Evolutionary conservation across 2,329 filamentous ascomycete species (phyloP), one percentile per base, ranked within the genome.

Genomic region (Colletotrichum tamarilloi): DNA sequence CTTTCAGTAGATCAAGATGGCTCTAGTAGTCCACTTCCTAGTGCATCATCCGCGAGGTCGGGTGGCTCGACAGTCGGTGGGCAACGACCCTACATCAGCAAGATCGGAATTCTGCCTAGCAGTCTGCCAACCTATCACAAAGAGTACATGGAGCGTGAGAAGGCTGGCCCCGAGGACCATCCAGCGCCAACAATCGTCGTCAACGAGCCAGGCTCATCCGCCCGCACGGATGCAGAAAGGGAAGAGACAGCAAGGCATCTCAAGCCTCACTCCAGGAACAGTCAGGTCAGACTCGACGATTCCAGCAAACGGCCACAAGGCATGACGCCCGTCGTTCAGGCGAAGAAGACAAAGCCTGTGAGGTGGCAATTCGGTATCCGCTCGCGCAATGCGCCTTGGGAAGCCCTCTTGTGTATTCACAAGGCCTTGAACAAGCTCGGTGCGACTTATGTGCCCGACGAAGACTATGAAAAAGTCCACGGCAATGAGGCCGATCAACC

Each of bases 351-450:
- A 5, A 95, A 94, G 79, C 93, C 93, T 1, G 94, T 95, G 19
- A 94, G 96, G 76, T 99, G 97, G 97, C 97, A 99, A 81, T 99
- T 99, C 80, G 97, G 97, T 69, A 99, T 99, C 74, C 91, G 97
- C 49, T 98, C 95, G 58, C 92, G 97, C 62, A 99, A 98, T 79
- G 93, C 95, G 68, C 97, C 97, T 0, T 95, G 95, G 78, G 97
- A 99, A 82, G 97, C 97, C 0, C 93, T 99, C 82, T 86, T 97
- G 30, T 98, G 96, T 79, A 97, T 99, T 68, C 98, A 98, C 87
- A 95, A 96, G 81, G 95, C 97, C 0, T 86, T 99, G 56, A 88
- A 92, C 74, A 95, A 95, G 76, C 92, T 98, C 79, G 95, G 95
- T 38, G 97, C 95, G 14, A 92, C 95, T 62, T 98, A 97, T 93